These are phyloP conservation scores for Cercospora sesami DNA, from an alignment of 2,329 filamentous ascomycete species.

Conservation along the genomic window DNA sequence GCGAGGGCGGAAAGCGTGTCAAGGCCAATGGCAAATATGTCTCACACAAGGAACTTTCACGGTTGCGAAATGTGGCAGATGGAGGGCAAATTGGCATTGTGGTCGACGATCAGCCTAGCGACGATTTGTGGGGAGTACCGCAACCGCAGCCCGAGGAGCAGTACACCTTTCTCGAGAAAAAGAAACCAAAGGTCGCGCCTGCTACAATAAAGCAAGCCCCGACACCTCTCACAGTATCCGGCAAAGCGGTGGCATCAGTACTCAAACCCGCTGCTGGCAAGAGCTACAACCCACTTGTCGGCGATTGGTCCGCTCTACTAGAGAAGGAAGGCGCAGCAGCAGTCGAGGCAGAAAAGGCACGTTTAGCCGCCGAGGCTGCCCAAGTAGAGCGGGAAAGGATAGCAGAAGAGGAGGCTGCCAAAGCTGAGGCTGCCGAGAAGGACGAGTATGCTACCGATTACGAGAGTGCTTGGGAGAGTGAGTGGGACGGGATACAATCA, in stretches of 20 bases:
- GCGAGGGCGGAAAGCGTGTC: conserved; percentile 69
- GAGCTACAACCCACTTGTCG: conserved; percentile 89
- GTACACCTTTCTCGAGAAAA: conserved; percentile 64
- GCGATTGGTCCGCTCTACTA: conserved; percentile 79
- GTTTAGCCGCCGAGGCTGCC: conserved; percentile 65
- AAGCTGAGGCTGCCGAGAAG: conserved; percentile 72
- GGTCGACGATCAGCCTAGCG: conserved; percentile 56
- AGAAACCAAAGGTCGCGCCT: conserved; percentile 68
- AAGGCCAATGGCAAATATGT: conserved; percentile 70
- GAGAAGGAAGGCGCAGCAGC: conserved; percentile 74
- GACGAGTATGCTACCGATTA: conserved; percentile 59
- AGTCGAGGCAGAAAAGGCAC: conserved; percentile 73
- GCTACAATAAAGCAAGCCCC: conserved; percentile 73
- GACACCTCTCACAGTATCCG: conserved; percentile 77
- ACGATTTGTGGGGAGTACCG: conserved; percentile 75
- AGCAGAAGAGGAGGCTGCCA: conserved; percentile 69
- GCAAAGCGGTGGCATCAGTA: conserved; percentile 77
- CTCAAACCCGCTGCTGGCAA: conserved; percentile 75
- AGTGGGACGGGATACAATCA: conserved; percentile 59
- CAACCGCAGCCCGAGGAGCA: conserved; percentile 52
- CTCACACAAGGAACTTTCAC: conserved; percentile 77
- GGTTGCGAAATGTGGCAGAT: conserved; percentile 72
- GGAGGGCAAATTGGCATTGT: conserved; percentile 61
- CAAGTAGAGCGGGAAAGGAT: conserved; percentile 69
- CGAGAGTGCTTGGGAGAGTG: conserved; percentile 92